phyloP scores from a whole-genome alignment of 768 basidiomycete species.

The Serendipita sp. region DNA sequence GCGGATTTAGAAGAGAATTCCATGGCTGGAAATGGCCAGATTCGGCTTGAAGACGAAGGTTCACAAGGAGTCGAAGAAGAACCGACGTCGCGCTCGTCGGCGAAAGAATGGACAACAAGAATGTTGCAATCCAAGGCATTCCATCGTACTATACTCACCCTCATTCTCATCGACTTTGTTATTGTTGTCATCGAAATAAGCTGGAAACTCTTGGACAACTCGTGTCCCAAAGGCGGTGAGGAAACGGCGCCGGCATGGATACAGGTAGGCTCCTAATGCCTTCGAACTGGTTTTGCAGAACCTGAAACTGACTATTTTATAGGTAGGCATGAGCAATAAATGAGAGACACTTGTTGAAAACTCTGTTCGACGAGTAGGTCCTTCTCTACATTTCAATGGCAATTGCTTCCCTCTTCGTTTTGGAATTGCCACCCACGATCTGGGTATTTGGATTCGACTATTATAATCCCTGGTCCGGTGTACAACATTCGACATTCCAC shows the following conservation, averaged over 20 bases:
- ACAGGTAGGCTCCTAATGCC: not conserved
- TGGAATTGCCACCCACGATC: slow-evolving; percentile 56
- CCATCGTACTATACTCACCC: not conserved
- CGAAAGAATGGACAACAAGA: not conserved
- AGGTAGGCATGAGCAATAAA: slow-evolving; percentile 9
- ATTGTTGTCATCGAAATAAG: slow-evolving; percentile 60
- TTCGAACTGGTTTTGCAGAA: not conserved
- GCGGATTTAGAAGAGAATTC: too few species aligned
- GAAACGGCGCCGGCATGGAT: not conserved
- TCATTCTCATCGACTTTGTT: slow-evolving; percentile 37
- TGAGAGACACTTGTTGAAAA: slow-evolving; percentile 19
- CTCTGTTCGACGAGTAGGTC: slow-evolving; percentile 39
- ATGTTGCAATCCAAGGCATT: not conserved
- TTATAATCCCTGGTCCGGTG: slow-evolving; percentile 43
- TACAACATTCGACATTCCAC: slow-evolving; percentile 44
- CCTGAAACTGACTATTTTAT: too few species aligned
- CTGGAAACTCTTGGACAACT: slow-evolving; percentile 20
- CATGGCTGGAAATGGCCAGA: not conserved
- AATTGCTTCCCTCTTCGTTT: slow-evolving; percentile 56
- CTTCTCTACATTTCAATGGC: slow-evolving; percentile 43
- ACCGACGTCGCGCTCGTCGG: not conserved
- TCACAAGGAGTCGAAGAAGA: too few species aligned
- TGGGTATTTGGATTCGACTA: slow-evolving; percentile 48
- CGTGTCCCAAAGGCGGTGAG: not conserved
- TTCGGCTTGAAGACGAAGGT: not conserved